Percentiles rank a stretch among this genome's conserved stretches.
Evolutionary conservation across 768 basidiomycete genomes (phyloP).

Genomic region (Trametes cinnabarina): DNA sequence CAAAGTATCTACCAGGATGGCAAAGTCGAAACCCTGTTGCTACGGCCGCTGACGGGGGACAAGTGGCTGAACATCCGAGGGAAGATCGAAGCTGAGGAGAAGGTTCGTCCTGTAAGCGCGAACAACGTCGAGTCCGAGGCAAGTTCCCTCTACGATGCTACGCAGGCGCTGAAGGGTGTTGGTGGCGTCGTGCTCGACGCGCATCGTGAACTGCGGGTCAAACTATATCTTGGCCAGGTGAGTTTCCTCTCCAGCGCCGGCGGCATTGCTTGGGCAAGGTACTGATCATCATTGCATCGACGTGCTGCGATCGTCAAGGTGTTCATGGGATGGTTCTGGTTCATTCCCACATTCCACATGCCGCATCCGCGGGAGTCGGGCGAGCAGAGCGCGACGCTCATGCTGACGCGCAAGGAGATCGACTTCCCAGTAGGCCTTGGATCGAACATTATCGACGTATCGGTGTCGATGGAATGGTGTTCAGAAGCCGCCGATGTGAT

Average conservation of each 20-base stretch:
- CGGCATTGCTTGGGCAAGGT: not conserved
- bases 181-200: slow-evolving; percentile 61
- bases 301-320: slow-evolving; percentile 41
- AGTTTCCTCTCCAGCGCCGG: not conserved
- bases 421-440: slow-evolving; percentile 82
- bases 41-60: slow-evolving; percentile 46
- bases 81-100: slow-evolving; percentile 29
- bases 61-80: slow-evolving; percentile 43
- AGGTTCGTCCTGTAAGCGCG: not conserved
- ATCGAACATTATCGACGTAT: slow-evolving; percentile 60
- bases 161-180: slow-evolving; percentile 29
- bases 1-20: slow-evolving; percentile 32
- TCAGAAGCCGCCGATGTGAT: slow-evolving; percentile 19
- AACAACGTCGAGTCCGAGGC: slow-evolving; percentile 36
- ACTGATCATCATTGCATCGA: not conserved
- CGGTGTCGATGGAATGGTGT: slow-evolving; percentile 51
- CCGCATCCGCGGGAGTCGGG: slow-evolving; percentile 38
- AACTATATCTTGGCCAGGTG: slow-evolving; percentile 73
- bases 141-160: slow-evolving; percentile 44
- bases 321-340: slow-evolving; percentile 84
- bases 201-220: slow-evolving; percentile 64
- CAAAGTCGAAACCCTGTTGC: slow-evolving; percentile 42
- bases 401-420: slow-evolving; percentile 58
- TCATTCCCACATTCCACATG: slow-evolving; percentile 83
- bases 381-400: slow-evolving; percentile 36